Percentiles rank a stretch among this genome's conserved stretches.
Evolutionary conservation across 768 basidiomycete species (phyloP).

Genomic region (Clathrus columnatus): DNA sequence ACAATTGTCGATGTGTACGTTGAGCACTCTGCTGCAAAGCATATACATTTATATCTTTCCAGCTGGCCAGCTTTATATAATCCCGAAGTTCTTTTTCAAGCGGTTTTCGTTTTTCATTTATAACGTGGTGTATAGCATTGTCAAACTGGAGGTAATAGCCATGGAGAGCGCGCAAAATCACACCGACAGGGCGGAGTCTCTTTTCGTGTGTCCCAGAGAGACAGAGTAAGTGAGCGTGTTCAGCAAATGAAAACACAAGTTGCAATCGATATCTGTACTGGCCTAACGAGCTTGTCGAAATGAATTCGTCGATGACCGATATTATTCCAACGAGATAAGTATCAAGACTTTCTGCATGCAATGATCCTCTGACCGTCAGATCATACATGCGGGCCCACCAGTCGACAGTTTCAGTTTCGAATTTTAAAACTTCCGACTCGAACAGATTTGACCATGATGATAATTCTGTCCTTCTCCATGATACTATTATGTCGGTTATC

Average conservation of each 20-base stretch:
- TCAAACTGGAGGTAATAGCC: constrained; percentile 58
- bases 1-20: constrained; percentile 82
- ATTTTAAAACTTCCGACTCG: constrained; percentile 51
- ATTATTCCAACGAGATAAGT: constrained; percentile 58
- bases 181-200: constrained; percentile 41
- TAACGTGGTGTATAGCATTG: constrained; percentile 33
- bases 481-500: constrained; percentile 66
- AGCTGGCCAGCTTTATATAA: constrained; percentile 92
- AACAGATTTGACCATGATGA: constrained; percentile 79
- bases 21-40: constrained; percentile 89
- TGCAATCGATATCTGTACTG: constrained; percentile 65
- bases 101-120: constrained; percentile 44
- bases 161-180: constrained; percentile 52
- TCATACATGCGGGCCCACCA: constrained; percentile 96
- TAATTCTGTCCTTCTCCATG: constrained; percentile 86
- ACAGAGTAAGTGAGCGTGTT: constrained; percentile 35
- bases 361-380: constrained; percentile 50
- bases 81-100: constrained; percentile 77
- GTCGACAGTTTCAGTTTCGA: constrained; percentile 35
- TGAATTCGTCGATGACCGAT: constrained; percentile 73
- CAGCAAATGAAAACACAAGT: constrained; percentile 60
- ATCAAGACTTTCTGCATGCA: constrained; percentile 34
- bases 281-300: constrained; percentile 69
- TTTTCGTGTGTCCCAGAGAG: constrained; percentile 23
- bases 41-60: constrained; percentile 95